These are phyloP conservation scores for Dothistroma septosporum DNA, from an alignment of 2,329 filamentous ascomycete species.

Conservation along the genomic window DNA sequence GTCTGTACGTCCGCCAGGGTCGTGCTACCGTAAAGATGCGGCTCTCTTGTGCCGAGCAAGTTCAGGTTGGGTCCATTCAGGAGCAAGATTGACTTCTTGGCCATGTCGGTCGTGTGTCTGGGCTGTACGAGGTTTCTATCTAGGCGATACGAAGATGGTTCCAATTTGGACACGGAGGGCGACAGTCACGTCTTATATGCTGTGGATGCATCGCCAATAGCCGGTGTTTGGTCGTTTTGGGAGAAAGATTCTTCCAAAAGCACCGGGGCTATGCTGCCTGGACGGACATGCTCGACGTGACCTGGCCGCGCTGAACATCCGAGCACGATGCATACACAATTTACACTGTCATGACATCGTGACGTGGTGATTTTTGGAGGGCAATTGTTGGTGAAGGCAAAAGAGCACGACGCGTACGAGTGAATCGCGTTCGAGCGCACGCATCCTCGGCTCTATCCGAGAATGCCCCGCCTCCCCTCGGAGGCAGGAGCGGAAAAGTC, in stretches of 20 bases:
- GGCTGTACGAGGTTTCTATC: too few relatives aligned
- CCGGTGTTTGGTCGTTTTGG: not conserved
- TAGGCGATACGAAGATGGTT: too few relatives aligned
- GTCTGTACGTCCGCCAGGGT: conserved; percentile 61
- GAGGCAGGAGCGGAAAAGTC: not conserved
- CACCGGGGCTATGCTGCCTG: not conserved
- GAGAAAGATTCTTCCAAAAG: not conserved
- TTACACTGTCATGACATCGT: not conserved
- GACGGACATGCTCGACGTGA: not conserved
- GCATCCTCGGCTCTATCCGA: not conserved
- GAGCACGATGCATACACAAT: not conserved
- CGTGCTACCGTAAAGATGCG: conserved; percentile 66
- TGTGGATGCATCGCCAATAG: not conserved
- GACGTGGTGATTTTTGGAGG: not conserved
- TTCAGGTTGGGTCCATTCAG: conserved; percentile 69
- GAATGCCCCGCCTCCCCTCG: not conserved
- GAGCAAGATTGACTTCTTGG: conserved; percentile 16
- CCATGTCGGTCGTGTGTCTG: not conserved
- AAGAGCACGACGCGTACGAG: not conserved
- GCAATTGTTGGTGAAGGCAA: not conserved
- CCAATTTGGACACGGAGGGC: too few relatives aligned
- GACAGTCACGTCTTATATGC: not conserved
- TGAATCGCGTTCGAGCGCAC: not conserved
- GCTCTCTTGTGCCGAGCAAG: conserved; percentile 70
- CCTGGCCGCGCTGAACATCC: too few relatives aligned